Evolutionary conservation across 768 basidiomycete genomes (phyloP), one percentile per base, ranked within the genome.

Genomic region (Boletellus sp.): DNA sequence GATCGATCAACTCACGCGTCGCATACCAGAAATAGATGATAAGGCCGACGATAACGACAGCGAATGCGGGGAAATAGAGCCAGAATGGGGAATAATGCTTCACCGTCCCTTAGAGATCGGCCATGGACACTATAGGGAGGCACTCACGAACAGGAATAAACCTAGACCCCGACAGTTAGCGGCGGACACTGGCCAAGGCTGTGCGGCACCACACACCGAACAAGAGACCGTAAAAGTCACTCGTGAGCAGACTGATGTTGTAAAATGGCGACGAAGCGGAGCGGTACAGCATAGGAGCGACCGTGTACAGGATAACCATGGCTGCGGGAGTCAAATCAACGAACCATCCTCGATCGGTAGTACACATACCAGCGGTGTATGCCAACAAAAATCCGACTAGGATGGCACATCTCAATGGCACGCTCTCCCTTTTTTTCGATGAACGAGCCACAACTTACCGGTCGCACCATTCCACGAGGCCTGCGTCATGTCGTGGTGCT

Each of bases 1-100:
- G 28, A 11, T 11, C 31, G 42, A 45, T 32, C 19, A 17, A 77
- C 90, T 60, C 71, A 91, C 90, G 90, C 32, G 84, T 84, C 7
- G 85, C 79, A 65, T 78, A 72, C 90, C 91, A 94, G 73, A 93
- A 93, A 70, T 93, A 94, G 33, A 84, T 78, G 59, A 94, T 72
- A 5, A 94, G 77, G 3, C 91, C 91, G 12, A 72, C 31, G 38
- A 93, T 64, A 52, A 91, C 81, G 13, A 92, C 73, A 1, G 68
- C 75, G 59, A 87, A 94, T 0, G 91, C 78, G 52, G 84, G 72
- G 70, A 94, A 94, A 74, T 94, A 93, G 15, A 94, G 77, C 90
- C 90, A 94, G 73, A 80, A 93, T 4, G 91, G 91, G 38, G 71
- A 67, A 71, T 80, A 92, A 56, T 90, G 85, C 90, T 92, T 55